Evolutionary conservation across 139 green algal species (phyloP).

Genomic region (Penium margaritaceum): DNA sequence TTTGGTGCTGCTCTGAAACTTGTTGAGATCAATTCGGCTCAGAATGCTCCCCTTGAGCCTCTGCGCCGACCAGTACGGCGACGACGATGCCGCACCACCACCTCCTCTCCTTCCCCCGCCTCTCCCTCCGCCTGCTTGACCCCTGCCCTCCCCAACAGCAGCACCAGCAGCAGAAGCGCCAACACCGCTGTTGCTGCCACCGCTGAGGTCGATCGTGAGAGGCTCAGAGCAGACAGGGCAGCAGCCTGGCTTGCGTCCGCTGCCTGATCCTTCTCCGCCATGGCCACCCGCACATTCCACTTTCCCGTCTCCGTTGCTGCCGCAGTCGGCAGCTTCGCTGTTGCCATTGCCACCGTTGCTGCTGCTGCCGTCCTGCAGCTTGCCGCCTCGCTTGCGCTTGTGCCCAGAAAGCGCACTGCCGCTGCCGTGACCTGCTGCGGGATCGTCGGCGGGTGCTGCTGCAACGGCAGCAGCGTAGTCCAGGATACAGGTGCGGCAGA

Average conservation of each 20-base stretch:
- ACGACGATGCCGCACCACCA: not conserved
- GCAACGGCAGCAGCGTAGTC: slow-evolving; percentile 52
- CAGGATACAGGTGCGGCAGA: slow-evolving; percentile 70
- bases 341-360: not conserved
- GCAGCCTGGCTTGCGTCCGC: no score
- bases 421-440: not conserved
- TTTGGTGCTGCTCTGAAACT: slow-evolving; percentile 83
- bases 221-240: slow-evolving; percentile 67
- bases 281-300: no score
- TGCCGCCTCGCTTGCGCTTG: not conserved
- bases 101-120: not conserved
- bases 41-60: slow-evolving; percentile 63
- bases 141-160: not conserved
- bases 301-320: not conserved
- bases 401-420: not conserved
- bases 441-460: slow-evolving; percentile 24
- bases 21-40: slow-evolving; percentile 54
- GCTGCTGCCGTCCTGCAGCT: not conserved
- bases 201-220: slow-evolving; percentile 68
- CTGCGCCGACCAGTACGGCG: not conserved
- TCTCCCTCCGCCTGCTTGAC: not conserved
- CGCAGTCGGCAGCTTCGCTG: not conserved
- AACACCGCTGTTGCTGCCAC: not conserved
- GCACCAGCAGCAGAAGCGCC: not conserved
- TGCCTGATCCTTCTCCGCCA: no score